Evolutionary conservation across 1,284 basidiomycete genomes (phyloP).

Genomic region (Cryptococcus jaspeensis): DNA sequence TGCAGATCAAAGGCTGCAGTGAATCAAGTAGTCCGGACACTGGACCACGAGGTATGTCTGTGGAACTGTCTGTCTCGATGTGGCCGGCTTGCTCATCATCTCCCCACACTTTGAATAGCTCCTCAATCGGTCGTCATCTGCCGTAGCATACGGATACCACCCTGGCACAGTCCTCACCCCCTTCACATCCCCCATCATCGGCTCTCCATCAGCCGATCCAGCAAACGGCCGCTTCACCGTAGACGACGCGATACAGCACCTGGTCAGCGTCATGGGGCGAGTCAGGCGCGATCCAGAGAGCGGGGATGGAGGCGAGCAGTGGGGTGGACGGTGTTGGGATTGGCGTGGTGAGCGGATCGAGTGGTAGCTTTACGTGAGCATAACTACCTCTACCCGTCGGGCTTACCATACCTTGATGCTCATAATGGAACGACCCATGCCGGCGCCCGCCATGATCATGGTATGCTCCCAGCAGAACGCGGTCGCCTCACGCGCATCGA

Average conservation of each 20-base stretch:
- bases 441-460: background rate
- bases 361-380: constrained; percentile 33
- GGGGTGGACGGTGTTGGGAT: constrained; percentile 67
- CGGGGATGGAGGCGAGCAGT: constrained; percentile 42
- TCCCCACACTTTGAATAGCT: constrained; percentile 16
- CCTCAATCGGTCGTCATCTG: constrained; percentile 27
- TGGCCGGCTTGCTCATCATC: background rate
- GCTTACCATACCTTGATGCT: no score
- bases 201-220: constrained; percentile 31
- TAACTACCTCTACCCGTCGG: background rate
- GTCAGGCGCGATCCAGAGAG: constrained; percentile 16
- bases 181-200: constrained; percentile 42
- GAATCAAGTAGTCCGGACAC: constrained; percentile 68
- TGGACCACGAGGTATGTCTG: constrained; percentile 61
- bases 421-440: no score
- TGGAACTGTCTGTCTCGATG: background rate
- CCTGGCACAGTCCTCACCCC: constrained; percentile 47
- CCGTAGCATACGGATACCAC: constrained; percentile 53
- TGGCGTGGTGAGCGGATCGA: constrained; percentile 63
- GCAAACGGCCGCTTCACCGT: constrained; percentile 61
- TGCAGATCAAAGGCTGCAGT: constrained; percentile 67
- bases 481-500: no score
- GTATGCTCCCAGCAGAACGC: background rate
- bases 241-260: constrained; percentile 60
- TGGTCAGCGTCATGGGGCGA: constrained; percentile 60